Base-by-base conservation (phyloP, 2,329 filamentous ascomycete species). In the Penicillium sp. region DNA sequence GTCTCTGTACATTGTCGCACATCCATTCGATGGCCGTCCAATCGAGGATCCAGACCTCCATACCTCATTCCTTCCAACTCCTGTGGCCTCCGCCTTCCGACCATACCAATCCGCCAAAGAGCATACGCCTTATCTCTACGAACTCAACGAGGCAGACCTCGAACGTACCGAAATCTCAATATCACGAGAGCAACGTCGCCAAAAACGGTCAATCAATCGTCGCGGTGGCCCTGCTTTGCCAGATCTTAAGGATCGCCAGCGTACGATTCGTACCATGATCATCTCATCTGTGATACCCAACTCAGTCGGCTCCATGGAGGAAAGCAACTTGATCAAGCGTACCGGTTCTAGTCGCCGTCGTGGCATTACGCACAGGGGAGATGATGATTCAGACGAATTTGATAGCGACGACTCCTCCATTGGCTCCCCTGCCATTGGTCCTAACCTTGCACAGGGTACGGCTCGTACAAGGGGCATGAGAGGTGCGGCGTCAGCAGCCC, bases 131-230 rank as follows among this genome's bases (percentile, higher is more conserved):
- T 95, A 92, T 67, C 77, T 99, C 40, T 97, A 95, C 70, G 93
- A 97, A 70, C 81, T 97, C 60, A 95, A 85, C 61, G 92, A 97
- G 62, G 83, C 85, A 25, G 91, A 96, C 58, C 75, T 97, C 36
- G 91, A 97, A 69, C 82, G 87, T 54, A 92, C 91, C 46, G 93
- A 99, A 69, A 82, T 91, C 27, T 93, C 91, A 33, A 92, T 97
- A 61, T 91, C 93, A 50, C 83, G 93, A 57, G 93, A 99, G 67
- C 91, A 97, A 70, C 80, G 93, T 60, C 83, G 91, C 43, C 91
- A 97, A 72, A 99, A 99, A 75, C 83, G 93, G 40, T 95, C 93
- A 6, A 88, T 95, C 61, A 97, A 96, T 68, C 81, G 93, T 55
- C 83, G 93, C 62, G 93, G 93, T 56, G 93, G 93, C 0, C 93